phyloP scores from a whole-genome alignment of 495 filamentous ascomycete genomes.

The Tuber aestivum region DNA sequence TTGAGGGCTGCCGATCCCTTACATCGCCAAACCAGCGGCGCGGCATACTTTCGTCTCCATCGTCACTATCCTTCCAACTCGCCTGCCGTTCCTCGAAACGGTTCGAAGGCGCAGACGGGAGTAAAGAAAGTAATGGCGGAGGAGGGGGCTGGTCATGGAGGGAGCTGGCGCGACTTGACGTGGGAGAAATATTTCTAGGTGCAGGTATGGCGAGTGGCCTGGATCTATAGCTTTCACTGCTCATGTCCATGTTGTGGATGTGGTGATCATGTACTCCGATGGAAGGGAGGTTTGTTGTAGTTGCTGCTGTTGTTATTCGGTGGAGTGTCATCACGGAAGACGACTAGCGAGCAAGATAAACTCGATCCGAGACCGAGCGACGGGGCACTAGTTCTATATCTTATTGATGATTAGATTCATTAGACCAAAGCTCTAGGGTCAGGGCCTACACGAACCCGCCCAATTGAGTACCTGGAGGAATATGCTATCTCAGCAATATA shows the following conservation, averaged over 20 bases:
- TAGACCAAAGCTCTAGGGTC: slow-evolving; percentile 24
- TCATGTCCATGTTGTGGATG: slow-evolving; percentile 32
- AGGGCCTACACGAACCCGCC: slow-evolving; percentile 10
- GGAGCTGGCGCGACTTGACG: slow-evolving; percentile 36
- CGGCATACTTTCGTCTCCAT: slow-evolving; percentile 17
- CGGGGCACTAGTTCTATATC: slow-evolving; percentile 35
- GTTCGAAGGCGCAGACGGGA: slow-evolving; percentile 16
- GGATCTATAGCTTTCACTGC: slow-evolving; percentile 36
- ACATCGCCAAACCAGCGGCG: slow-evolving; percentile 17
- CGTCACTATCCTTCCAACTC: slow-evolving; percentile 17
- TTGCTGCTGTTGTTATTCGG: slow-evolving; percentile 30
- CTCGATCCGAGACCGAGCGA: slow-evolving; percentile 28
- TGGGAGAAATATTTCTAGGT: slow-evolving; percentile 37
- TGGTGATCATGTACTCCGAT: slow-evolving; percentile 40
- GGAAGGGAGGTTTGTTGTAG: slow-evolving; percentile 40
- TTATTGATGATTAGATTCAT: slow-evolving; percentile 39
- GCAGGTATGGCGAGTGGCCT: slow-evolving; percentile 42
- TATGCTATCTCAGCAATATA: slow-evolving; percentile 24
- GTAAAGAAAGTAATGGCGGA: slow-evolving; percentile 39
- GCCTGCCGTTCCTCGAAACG: background rate
- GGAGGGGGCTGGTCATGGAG: slow-evolving; percentile 31
- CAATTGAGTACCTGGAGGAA: slow-evolving; percentile 36
- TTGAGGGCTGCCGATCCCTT: slow-evolving; percentile 6
- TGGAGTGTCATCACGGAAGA: slow-evolving; percentile 39
- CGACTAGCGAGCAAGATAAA: slow-evolving; percentile 12